Base-by-base conservation (phyloP, 2,329 filamentous ascomycete species). In the Neopestalotiopsis sp. region DNA sequence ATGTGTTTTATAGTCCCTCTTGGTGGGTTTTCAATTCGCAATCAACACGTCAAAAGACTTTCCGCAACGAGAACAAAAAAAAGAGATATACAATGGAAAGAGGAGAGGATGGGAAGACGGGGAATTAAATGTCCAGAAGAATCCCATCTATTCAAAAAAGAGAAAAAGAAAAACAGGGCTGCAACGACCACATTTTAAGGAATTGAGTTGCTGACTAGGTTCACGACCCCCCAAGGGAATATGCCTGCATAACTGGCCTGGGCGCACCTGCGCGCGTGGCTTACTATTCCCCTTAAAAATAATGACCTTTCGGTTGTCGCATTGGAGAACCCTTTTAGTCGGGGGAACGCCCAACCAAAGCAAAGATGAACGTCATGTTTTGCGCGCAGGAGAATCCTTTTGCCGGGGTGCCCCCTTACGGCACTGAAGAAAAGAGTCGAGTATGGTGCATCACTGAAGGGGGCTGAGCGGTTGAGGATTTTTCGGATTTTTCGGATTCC, bases 131-230 rank as follows among this genome's bases (percentile, higher is more conserved):
- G 34, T 38, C 34, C 34, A 38, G 34, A 38, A 38, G 34, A 38
- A 38, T 38, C 34, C 34, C 34, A 52, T 52, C 45, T 4, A 24
- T 24, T 24, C 45, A 20, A 52, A 52, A 52, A 7, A 52, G 45
- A 52, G 45, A 52, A 17, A 52, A 17, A 52, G 10, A 52, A 52
- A 52, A 52, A n/a, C n/a, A 24, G 45, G 45, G 45, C 45, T 52
- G 45, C n/a, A 52, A 17, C 45, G 45, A 52, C 45, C 45, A 52
- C 45, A 52, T 52, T 52, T 52, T 52, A 52, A 52, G 45, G 45
- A 52, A n/a, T 52, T 20, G 20, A 52, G 17, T 20, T 52, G 45
- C 45, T 52, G 45, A 52, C 45, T 52, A 52, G 17, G 45, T 7
- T 6, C 45, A 20, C n/a, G 34, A 38, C 34, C 24, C 42, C n/a